Evolutionary conservation across 106 monocot genomes (phyloP).

Genomic region (Dioscorea dumetorum): DNA sequence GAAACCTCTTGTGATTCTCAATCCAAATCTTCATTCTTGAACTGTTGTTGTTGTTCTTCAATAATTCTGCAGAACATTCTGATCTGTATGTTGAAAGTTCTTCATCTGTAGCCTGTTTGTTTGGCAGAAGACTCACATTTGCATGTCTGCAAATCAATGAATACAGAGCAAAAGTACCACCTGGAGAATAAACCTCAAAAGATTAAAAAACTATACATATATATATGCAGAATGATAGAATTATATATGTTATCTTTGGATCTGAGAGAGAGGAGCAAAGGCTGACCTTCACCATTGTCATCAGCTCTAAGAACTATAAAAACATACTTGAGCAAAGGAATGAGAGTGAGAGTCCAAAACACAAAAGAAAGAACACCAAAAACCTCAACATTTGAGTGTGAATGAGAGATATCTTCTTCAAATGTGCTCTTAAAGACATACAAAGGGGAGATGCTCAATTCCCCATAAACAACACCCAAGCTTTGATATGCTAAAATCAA

Average conservation of each 20-base stretch:
- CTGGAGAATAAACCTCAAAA: constrained; percentile 1
- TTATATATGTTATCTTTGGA: too few species aligned
- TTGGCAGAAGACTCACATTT: constrained; percentile 45
- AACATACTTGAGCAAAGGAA: constrained; percentile 44
- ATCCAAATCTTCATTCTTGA: constrained; percentile 22
- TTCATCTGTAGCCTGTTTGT: constrained; percentile 45
- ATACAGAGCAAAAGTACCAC: constrained; percentile 50
- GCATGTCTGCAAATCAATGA: constrained; percentile 48
- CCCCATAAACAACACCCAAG: constrained; percentile 43
- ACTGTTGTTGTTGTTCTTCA: neutral
- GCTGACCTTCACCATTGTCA: constrained; percentile 42
- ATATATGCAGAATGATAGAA: too few species aligned
- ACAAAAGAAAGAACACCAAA: constrained; percentile 37
- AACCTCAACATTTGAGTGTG: constrained; percentile 34
- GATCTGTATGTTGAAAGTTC: constrained; percentile 45
- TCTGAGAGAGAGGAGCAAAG: neutral
- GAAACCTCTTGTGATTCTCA: constrained; percentile 39
- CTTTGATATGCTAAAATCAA: constrained; percentile 43
- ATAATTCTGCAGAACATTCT: constrained; percentile 14
- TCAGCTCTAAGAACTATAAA: constrained; percentile 49
- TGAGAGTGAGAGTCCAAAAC: constrained; percentile 46
- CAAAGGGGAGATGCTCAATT: constrained; percentile 41
- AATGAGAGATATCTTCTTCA: constrained; percentile 36
- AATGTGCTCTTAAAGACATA: constrained; percentile 47
- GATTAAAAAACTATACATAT: too few species aligned